Evolutionary conservation across 2,329 filamentous ascomycete species (phyloP), one percentile per base, ranked within the genome.

Genomic region (Ophiocordyceps polyrhachis-furcata): DNA sequence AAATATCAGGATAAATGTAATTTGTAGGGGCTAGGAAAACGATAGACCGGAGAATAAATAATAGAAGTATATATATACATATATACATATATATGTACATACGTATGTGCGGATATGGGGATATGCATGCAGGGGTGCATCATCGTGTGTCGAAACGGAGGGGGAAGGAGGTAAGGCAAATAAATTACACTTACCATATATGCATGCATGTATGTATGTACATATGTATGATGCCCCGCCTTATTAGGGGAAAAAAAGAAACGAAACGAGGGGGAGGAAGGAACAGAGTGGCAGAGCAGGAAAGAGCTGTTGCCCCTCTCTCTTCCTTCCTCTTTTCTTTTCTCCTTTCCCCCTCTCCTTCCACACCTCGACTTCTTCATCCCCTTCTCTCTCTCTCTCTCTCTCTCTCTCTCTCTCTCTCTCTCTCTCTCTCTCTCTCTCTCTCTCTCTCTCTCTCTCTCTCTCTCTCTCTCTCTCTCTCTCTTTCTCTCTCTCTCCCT

Each of bases 201-300:
- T n/a, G n/a, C n/a, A n/a, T n/a, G n/a, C n/a, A n/a, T n/a, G n/a
- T 23, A 23, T 23, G 6, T 23, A 6, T 23, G 21, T 23, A 23
- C 21, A 23, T 23, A 23, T 23, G 21, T 23, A 28, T 11, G 25
- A 14, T 32, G 31, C 31, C 31, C 31, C 31, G 31, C 31, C 31
- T 32, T 5, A n/a, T 23, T 6, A 23, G 3, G 21, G 31, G 31
- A 9, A 15, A 32, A 32, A 32, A 32, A n/a, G 15, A 32, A 32
- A 32, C 12, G 78, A 50, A 72, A 81, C 58, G 63, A 98, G 51
- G 83, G 73, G 63, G 21, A 23, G 21, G 21, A 23, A 81, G 88
- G 54, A 83, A 94, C 54, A 67, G 96, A 51, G 79, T 60, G 45
- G n/a, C 15, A 20, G 35, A 15, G 35, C 35, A 11, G n/a, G 35